Evolutionary conservation across 2,329 filamentous ascomycete genomes (phyloP), one percentile per base, ranked within the genome.

Genomic region (Xenoacremonium recifei): DNA sequence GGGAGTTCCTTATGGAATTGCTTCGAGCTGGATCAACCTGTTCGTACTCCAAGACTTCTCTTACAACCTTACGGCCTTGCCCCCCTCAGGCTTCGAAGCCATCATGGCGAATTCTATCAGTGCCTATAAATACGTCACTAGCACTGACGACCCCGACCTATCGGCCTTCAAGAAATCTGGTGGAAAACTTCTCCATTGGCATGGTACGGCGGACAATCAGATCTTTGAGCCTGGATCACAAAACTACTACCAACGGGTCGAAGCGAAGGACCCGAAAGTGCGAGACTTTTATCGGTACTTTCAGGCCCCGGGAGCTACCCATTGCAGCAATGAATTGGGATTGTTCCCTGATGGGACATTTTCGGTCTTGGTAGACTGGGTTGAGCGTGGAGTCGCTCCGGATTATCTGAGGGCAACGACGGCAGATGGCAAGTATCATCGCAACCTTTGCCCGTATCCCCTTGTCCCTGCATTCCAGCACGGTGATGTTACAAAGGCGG

Each of bases 371-470:
- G 42, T 48, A 3, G 42, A 35, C 2, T 64, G 61, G 63, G 63
- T 64, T 5, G 61, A 65, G 37, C 47, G 63, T 5, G 60, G 59
- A 6, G 51, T 44, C 13, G 49, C 47, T 0, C 61, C 61, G 2
- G 54, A 60, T 5, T 42, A 17, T 4, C 33, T 40, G 16, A 34
- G 27, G 0, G 49, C 52, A 6, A 32, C 17, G 12, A 35, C 50
- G 21, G 42, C 37, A 6, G 30, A 35, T 3, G 21, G 23, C 12
- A 40, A 21, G 2, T 41, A 67, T 27, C 56, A 60, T 29, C 60
- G 70, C 16, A 59, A 59, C 15, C 52, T 75, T 39, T 76, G 73
- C 49, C 57, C 57, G 31, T 64, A 58, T 42, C 56, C 59, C 3
- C 49, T 55, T 32, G 53, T 53, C 11, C 46, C 60, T 47, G 53